phyloP scores from a whole-genome alignment of 2,329 filamentous ascomycete species.

The Saccharata proteae region DNA sequence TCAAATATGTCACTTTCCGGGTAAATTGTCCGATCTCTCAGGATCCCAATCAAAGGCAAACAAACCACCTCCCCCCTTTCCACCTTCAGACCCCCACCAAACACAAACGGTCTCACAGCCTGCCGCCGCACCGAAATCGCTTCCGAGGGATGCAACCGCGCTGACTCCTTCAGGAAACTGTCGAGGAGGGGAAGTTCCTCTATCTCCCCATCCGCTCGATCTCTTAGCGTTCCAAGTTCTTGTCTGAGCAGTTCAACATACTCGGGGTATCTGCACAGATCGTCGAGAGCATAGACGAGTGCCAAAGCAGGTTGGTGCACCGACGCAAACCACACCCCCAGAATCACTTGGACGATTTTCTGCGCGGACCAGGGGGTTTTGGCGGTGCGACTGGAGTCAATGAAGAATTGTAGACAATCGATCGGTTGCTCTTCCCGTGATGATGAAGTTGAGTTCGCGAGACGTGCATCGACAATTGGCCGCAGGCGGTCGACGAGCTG shows the following conservation, averaged over 20 bases:
- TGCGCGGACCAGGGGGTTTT: conserved; percentile 3
- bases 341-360: conserved; percentile 5
- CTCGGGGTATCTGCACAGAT: conserved; percentile 2
- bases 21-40: background rate
- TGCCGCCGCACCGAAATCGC: conserved; percentile 7
- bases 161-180: conserved; percentile 12
- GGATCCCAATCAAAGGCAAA: conserved; percentile 1
- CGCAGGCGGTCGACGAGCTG: conserved; percentile 1
- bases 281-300: conserved; percentile 3
- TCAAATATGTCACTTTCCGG: background rate
- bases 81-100: background rate
- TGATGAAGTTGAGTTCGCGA: no score
- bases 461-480: conserved; percentile 1
- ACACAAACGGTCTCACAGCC: conserved; percentile 3
- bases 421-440: conserved; percentile 1
- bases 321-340: conserved; percentile 6
- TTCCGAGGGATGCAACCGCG: conserved; percentile 10
- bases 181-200: conserved; percentile 11
- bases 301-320: conserved; percentile 6
- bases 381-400: conserved; percentile 4
- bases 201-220: background rate
- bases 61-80: background rate
- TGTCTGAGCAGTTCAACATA: background rate
- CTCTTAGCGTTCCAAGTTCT: background rate
- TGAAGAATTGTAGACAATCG: conserved; percentile 5